Evolutionary conservation across 2,329 filamentous ascomycete species (phyloP), one percentile per base, ranked within the genome.

Genomic region (Hysterium pulicare): DNA sequence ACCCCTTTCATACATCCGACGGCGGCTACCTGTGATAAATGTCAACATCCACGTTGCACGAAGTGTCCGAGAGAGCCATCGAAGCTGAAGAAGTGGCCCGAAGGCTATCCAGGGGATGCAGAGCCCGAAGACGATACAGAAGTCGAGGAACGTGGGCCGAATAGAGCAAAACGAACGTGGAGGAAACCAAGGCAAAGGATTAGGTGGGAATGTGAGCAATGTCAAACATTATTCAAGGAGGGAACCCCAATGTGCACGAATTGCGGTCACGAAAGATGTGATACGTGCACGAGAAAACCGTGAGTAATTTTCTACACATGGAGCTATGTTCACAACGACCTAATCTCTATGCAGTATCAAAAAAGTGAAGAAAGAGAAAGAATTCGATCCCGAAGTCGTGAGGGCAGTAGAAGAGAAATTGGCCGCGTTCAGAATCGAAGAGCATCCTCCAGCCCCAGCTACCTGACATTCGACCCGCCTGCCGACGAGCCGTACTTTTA

Each of bases 61-160:
- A 84, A 84, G 59, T 94, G 89, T 64, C 87, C 87, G 21, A 76
- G 88, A 54, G 83, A 89, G 57, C 88, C 88, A 77, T 72, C 82
- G 46, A 86, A 85, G 68, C 81, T 78, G 57, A 74, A 79, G 56
- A 85, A 84, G 57, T 87, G 84, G 61, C 83, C 83, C 0, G 76
- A 80, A 48, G 83, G 83, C 33, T 87, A 87, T 60, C 83, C 83
- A 4, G 82, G 83, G 32, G 84, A 87, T 53, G 71, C 72, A 23
- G 61, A 62, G 11, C 43, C 59, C 1, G 61, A 64, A 32, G 62
- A 61, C 19, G 60, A 64, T 13, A 62, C 53, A 6, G 58, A 66
- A 45, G 45, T 55, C 13, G 60, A 55, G 22, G 28, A 35, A 4
- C 47, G 55, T 21, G 50, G 52, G 47, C 47, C 23, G 3, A 53